Evolutionary conservation across 108 stramenopile genomes (phyloP), one percentile per base, ranked within the genome.

Genomic region (Mediolabrus comicus): DNA sequence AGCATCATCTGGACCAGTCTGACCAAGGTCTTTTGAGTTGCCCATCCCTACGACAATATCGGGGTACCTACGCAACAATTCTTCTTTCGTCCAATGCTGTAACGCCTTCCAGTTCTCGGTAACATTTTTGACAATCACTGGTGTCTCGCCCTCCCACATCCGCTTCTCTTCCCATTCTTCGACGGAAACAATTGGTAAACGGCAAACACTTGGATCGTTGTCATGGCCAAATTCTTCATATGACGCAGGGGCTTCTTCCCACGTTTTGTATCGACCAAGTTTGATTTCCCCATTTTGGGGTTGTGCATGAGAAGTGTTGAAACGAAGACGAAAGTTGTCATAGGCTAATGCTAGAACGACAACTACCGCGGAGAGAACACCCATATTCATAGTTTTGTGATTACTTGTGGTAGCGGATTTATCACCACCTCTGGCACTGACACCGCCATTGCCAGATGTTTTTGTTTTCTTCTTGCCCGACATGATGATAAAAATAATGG

Each of bases 51-150:
- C 76, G 28, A 70, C 30, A 4, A 69, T 59, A 65, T 70, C 64
- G 41, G 76, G 69, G 32, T 77, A 77, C 19, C 76, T 32, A 16
- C 69, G 62, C 22, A 77, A 33, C 46, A 77, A 32, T 32, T 77
- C 76, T 57, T 70, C 68, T 57, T 77, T 77, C 12, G 76, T 71
- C 76, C 76, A 77, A 36, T 77, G 69, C 17, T 77, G 58, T 58
- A 70, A 60, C 12, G 76, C 77, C 29, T 65, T 53, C 77, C 77
- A 79, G 4, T 65, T 60, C 19, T 66, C 77, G 3, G 77, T 79
- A 4, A 71, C 77, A 62, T 71, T 71, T 41, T 31, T 67, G 9
- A 79, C 77, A 22, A 79, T 66, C 6, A 79, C 77, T 2, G 77
- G 77, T 24, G 71, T 62, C 26, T 59, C 55, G 35, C 70, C 60